Conservation (phyloP, 1,139 yeast species). For the Blastobotrys aristatus region DNA sequence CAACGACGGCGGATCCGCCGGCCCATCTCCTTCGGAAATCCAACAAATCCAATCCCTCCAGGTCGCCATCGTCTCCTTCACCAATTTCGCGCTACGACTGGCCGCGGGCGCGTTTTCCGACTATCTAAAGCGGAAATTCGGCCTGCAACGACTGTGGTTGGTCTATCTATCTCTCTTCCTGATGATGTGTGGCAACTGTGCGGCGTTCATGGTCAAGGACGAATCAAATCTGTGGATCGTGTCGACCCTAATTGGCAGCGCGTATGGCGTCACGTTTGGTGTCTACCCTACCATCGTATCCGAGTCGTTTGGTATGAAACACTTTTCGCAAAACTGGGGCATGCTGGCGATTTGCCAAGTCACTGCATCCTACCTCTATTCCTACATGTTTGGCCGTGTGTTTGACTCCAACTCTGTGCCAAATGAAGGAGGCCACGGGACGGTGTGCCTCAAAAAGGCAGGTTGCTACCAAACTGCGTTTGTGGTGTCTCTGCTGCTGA, state of each 20-base stretch:
- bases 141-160: constrained; percentile 64
- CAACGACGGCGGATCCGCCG: constrained; percentile 6
- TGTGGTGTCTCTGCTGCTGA: constrained; percentile 32
- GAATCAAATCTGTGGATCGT: constrained; percentile 42
- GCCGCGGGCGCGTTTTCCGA: constrained; percentile 63
- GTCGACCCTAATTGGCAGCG: constrained; percentile 56
- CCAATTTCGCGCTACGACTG: constrained; percentile 60
- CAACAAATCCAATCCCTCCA: constrained; percentile 59
- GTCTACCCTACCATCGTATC: constrained; percentile 71
- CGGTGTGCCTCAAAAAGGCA: constrained; percentile 26
- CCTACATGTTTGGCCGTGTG: constrained; percentile 33
- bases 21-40: constrained; percentile 19
- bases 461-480: constrained; percentile 29
- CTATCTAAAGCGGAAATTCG: constrained; percentile 44
- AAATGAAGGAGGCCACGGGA: constrained; percentile 14
- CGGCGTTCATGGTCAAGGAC: constrained; percentile 29
- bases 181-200: constrained; percentile 34
- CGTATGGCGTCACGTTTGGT: constrained; percentile 73
- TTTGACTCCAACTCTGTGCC: constrained; percentile 31
- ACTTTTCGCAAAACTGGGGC: constrained; percentile 78
- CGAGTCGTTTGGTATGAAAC: constrained; percentile 63
- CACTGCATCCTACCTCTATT: constrained; percentile 32
- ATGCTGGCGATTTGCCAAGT: constrained; percentile 40
- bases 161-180: constrained; percentile 46
- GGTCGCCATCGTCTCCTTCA: constrained; percentile 60